phyloP scores from a whole-genome alignment of 805 yeast species.

The Candida sithepensis region DNA sequence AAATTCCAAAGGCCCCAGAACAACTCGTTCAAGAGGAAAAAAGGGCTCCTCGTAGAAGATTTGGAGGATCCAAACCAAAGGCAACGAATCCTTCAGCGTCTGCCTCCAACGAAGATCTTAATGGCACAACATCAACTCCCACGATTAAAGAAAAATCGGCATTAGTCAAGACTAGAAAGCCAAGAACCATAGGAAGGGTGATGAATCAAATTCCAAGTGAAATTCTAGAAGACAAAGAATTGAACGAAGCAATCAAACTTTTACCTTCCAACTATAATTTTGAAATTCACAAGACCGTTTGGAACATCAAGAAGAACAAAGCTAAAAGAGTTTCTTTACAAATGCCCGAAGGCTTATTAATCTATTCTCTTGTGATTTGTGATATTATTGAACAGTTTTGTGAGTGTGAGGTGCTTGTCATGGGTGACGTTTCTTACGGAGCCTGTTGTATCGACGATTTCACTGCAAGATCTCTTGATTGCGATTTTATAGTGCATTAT shows the following conservation, averaged over 20 bases:
- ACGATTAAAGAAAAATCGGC: constrained; percentile 2
- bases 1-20: neutral
- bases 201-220: constrained; percentile 88
- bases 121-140: constrained; percentile 2
- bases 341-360: constrained; percentile 94
- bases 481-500: constrained; percentile 93
- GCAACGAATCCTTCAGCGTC: constrained; percentile 1
- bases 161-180: constrained; percentile 21
- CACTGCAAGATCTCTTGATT: constrained; percentile 87
- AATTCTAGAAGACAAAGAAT: constrained; percentile 70
- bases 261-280: constrained; percentile 92
- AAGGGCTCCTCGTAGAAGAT: constrained; percentile 21
- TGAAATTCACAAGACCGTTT: constrained; percentile 92
- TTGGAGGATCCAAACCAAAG: constrained; percentile 25
- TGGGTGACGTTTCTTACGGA: constrained; percentile 99
- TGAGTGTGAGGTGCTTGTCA: constrained; percentile 77
- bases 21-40: constrained; percentile 1
- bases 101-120: constrained; percentile 1
- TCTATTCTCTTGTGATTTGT: constrained; percentile 83
- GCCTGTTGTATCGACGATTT: constrained; percentile 98
- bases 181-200: constrained; percentile 50
- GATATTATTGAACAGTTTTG: constrained; percentile 94
- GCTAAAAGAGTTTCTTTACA: constrained; percentile 89
- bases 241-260: constrained; percentile 78
- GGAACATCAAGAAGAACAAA: constrained; percentile 75